Base-by-base conservation (phyloP, 164 flowering plant species). In the Liquidambar formosana region DNA sequence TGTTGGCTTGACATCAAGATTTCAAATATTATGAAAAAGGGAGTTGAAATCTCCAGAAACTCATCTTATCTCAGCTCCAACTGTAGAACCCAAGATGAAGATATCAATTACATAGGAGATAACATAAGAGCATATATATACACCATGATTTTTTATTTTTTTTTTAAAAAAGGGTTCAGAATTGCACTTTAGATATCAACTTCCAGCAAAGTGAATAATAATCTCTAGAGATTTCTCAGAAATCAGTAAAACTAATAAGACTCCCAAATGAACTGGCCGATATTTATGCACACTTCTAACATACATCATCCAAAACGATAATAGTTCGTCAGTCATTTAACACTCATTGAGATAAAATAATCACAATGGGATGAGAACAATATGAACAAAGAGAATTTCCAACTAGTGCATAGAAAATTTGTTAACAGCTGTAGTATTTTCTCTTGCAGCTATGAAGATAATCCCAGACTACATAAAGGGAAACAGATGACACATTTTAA, bases 391-490 rank as follows among this genome's bases (percentile, higher is more conserved):
- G 13, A 21, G 47, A 9, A 1, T 4, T 62, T 19, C 65, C 53
- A n/a, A 38, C 14, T 28, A 62, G 16, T 49, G 22, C 21, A n/a
- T 45, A 44, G 16, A 68, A 54, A 58, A 47, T 26, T 64, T n/a
- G 13, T 26, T 57, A 26, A 65, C 60, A 69, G 45, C 60, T 33
- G 65, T 9, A 23, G 15, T 28, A 18, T 69, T 56, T 70, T 73
- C 33, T 72, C 64, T 59, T 80, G 74, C 91, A 94, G 98, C 1
- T 90, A 78, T 69, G 86, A 82, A 64, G 83, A 77, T 33, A 94
- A 94, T 79, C 84, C 83, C 62, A 68, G 75, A 62, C 85, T 94
- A 15, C 79, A 70, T 58, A 81, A 52, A 66, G 80, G 46, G 67
- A 68, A 73, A 73, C 69, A 67, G 48, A 78, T 78, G 69, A 78